Evolutionary conservation across 1,139 yeast species (phyloP), one percentile per base, ranked within the genome.

Genomic region (Kodamaea ohmeri): DNA sequence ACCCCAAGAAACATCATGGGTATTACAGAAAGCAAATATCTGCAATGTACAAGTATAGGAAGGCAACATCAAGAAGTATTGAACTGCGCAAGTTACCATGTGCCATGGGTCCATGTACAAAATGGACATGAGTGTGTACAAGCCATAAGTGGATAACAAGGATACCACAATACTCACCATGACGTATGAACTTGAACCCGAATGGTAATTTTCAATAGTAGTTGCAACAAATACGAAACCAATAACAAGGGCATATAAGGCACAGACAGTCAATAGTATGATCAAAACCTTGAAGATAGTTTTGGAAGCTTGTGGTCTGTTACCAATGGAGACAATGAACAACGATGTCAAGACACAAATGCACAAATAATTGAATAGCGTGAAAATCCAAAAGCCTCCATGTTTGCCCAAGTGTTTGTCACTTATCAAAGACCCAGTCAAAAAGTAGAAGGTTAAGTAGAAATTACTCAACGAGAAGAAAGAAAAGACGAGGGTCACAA

Each of bases 1-100:
- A 62, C 97, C 97, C 97, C 97, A 90, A 0, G 96, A 84, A 37
- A 89, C 95, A 69, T 89, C 97, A 63, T 89, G 96, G 4, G 96
- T 88, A 57, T 89, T 89, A 65, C 97, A 89, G 60, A 88, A 87
- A 1, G 97, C 96, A 65, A 87, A 89, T 41, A 89, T 87, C 61
- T 89, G 97, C 45, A 89, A 68, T 1, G 96, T 84, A 63, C 96
- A 87, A 3, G 94, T 83, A 58, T 87, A 89, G 0, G 92, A 82
- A n/a, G 97, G 97, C 39, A 89, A 71, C 72, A 90, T 76, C 54
- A 88, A 60, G 63, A 89, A 87, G 66, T 89, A 89, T 61, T 89
- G 97, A 9, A 81, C 46, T 0, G 94, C 80, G 35, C 95, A 88
- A 1, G 96, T 83, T 36, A 89, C 33, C 60, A 89, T 78, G 56